These are phyloP conservation scores for Wickerhamiella nectarea DNA, from an alignment of 805 yeast genomes.

Conservation along the genomic window DNA sequence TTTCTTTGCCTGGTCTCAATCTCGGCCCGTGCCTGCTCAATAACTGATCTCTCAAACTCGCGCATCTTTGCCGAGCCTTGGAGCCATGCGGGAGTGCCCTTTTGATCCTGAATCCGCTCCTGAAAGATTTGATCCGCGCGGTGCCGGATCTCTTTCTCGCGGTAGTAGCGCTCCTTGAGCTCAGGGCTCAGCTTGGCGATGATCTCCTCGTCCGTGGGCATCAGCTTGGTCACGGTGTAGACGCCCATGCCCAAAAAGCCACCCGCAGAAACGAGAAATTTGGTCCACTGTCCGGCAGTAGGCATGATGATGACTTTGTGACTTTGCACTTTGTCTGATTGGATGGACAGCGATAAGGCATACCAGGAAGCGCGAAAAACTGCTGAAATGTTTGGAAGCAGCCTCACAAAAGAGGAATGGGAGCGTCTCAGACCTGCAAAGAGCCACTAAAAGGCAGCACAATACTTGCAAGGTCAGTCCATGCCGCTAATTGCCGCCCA, in stretches of 20 bases:
- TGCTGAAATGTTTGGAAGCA: constrained; percentile 1
- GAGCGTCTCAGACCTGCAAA: constrained; percentile 1
- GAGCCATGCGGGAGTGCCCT: constrained; percentile 22
- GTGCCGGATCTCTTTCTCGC: constrained; percentile 29
- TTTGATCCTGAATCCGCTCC: constrained; percentile 13
- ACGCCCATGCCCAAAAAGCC: constrained; percentile 55
- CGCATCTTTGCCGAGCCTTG: constrained; percentile 22
- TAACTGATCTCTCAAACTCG: constrained; percentile 18
- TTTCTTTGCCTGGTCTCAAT: constrained; percentile 14
- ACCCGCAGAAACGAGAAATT: constrained; percentile 38
- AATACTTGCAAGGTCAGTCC: too few relatives aligned
- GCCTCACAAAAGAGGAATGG: constrained; percentile 4
- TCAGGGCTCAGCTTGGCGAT: constrained; percentile 71
- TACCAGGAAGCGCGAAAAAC: constrained; percentile 6
- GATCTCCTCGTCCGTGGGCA: constrained; percentile 76
- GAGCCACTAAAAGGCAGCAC: not conserved
- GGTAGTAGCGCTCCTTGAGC: constrained; percentile 58
- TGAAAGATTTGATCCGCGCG: constrained; percentile 18
- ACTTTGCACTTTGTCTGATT: not conserved
- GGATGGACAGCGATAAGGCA: constrained; percentile 8
- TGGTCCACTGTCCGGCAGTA: constrained; percentile 18
- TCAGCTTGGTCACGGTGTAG: constrained; percentile 52
- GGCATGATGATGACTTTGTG: constrained; percentile 15
- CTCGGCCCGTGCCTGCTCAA: constrained; percentile 19
- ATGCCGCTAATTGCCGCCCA: too few relatives aligned